Evolutionary conservation across 106 monocot species (phyloP).

Genomic region (Apostasia ramifera): DNA sequence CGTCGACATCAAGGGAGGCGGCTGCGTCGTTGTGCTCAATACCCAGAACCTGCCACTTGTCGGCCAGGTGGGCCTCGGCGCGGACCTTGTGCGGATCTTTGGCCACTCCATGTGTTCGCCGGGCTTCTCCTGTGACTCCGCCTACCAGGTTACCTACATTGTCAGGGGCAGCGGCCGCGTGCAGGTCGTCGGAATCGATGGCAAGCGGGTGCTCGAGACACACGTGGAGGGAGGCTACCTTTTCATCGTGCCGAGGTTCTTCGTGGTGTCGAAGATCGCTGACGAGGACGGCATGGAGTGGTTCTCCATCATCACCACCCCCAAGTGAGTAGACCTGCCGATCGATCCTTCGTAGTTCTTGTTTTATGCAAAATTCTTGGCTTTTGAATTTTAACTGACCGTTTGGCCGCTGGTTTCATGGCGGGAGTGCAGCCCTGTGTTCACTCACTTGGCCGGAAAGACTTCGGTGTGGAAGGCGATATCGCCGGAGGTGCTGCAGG

Average conservation of each 20-base stretch:
- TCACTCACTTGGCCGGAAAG: conserved; percentile 77
- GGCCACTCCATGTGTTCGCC: conserved; percentile 87
- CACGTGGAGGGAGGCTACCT: conserved; percentile 38
- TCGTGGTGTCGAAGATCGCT: conserved; percentile 88
- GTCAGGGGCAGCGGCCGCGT: conserved; percentile 63
- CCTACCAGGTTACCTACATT: conserved; percentile 80
- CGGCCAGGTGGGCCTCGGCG: conserved; percentile 66
- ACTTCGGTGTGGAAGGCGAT: conserved; percentile 86
- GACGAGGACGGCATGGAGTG: conserved; percentile 68
- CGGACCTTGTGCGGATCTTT: conserved; percentile 65
- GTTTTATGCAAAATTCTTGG: background rate
- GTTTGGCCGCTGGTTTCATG: background rate
- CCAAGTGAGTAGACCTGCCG: conserved; percentile 40
- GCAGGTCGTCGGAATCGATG: conserved; percentile 74
- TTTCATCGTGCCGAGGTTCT: conserved; percentile 88
- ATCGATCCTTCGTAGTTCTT: too few species aligned
- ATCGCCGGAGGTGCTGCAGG: conserved; percentile 67
- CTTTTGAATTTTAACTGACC: background rate
- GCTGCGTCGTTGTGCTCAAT: conserved; percentile 83
- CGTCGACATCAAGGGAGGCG: conserved; percentile 66
- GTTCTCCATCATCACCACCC: conserved; percentile 94
- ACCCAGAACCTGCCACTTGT: conserved; percentile 74
- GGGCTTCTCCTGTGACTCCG: conserved; percentile 83
- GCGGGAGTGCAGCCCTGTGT: conserved; percentile 51
- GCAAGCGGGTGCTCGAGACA: conserved; percentile 68